A percentile compares a stretch with the other conserved stretches of the same genome.
These are phyloP conservation scores for Albugo laibachii DNA, from an alignment of 352 stramenopile genomes.

Conservation along the genomic window DNA sequence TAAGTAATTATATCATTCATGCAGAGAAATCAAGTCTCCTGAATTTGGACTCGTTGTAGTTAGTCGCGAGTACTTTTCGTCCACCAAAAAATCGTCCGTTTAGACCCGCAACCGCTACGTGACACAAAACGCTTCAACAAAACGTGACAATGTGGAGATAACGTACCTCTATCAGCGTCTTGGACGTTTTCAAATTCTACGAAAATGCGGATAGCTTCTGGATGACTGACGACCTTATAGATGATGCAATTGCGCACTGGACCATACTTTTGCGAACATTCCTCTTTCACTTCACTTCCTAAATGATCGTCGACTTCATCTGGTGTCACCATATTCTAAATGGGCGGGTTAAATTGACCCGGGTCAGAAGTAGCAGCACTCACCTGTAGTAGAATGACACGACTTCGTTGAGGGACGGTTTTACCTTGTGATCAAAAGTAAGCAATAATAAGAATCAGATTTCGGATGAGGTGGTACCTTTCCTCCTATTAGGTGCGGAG, in stretches of 20 bases:
- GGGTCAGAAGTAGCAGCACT: constrained; percentile 1
- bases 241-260: constrained; percentile 57
- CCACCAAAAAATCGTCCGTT: constrained; percentile 81
- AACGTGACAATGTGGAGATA: background rate
- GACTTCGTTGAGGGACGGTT: constrained; percentile 1
- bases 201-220: constrained; percentile 78
- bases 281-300: constrained; percentile 72
- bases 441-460: background rate
- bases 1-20: no score
- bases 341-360: constrained; percentile 1
- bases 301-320: constrained; percentile 80
- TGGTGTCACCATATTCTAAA: constrained; percentile 81
- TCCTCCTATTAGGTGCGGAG: no score
- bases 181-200: constrained; percentile 53
- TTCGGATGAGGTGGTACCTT: no score
- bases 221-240: constrained; percentile 27
- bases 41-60: constrained; percentile 74
- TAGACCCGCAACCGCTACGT: constrained; percentile 47
- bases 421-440: background rate
- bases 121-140: background rate
- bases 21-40: constrained; percentile 23
- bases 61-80: constrained; percentile 55
- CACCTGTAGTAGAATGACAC: constrained; percentile 20
- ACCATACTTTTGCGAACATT: constrained; percentile 71
- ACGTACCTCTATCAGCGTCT: constrained; percentile 59